phyloP scores from a whole-genome alignment of 116 monocot species.

The Posidonia oceanica region DNA sequence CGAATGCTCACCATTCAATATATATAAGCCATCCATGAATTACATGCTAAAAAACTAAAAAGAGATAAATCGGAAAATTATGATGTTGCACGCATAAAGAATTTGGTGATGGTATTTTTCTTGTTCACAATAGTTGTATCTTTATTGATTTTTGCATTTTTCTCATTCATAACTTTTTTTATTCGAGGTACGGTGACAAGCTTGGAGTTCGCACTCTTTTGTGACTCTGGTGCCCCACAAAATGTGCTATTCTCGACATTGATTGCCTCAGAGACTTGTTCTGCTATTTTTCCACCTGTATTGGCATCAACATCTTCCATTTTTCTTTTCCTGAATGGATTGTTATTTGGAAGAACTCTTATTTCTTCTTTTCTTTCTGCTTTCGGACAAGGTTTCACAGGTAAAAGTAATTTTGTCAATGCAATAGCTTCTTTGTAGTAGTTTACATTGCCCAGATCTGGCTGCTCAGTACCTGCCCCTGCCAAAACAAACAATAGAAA shows the following conservation, averaged over 20 bases:
- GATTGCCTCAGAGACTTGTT: constrained; percentile 11
- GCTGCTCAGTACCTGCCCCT: constrained; percentile 11
- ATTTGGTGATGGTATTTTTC: constrained; percentile 36
- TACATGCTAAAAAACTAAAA: too few relatives aligned
- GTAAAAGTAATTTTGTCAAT: constrained; percentile 36
- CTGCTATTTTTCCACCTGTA: not conserved
- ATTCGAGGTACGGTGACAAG: not conserved
- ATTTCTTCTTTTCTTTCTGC: constrained; percentile 10
- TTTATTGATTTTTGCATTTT: constrained; percentile 15
- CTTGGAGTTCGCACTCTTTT: constrained; percentile 26
- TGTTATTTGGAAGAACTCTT: constrained; percentile 38
- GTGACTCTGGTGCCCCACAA: constrained; percentile 13
- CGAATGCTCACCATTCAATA: too few relatives aligned
- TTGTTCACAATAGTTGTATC: constrained; percentile 12
- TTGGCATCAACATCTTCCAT: constrained; percentile 4
- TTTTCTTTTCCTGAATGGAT: constrained; percentile 66
- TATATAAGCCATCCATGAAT: too few relatives aligned
- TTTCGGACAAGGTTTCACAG: constrained; percentile 6
- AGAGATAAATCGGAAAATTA: constrained; percentile 3
- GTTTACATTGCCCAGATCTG: constrained; percentile 20
- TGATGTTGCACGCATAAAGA: constrained; percentile 19
- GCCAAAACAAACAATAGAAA: not conserved
- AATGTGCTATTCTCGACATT: constrained; percentile 3
- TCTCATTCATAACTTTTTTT: constrained; percentile 7
- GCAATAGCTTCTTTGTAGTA: constrained; percentile 44